Evolutionary conservation across 2,329 filamentous ascomycete species (phyloP).

Genomic region (Neonectria hederae): DNA sequence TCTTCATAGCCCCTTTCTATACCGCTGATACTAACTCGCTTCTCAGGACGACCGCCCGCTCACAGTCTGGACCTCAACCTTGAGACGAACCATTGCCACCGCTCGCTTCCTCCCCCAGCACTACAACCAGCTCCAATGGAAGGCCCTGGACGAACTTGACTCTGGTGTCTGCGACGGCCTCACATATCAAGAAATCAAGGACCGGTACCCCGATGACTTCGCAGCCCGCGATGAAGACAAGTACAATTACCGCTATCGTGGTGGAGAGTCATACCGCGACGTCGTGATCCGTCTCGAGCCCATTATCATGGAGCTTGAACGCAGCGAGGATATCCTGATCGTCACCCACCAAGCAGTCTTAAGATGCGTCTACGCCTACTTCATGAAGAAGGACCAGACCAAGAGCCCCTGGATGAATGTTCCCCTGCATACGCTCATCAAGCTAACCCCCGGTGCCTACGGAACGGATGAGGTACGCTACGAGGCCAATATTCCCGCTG

Average conservation of each 20-base stretch:
- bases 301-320: conserved; percentile 99
- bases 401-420: conserved; percentile 99
- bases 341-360: conserved; percentile 97
- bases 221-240: conserved; percentile 96
- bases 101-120: conserved; percentile 81
- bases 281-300: conserved; percentile 97
- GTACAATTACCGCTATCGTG: conserved; percentile 98
- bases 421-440: conserved; percentile 94
- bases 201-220: conserved; percentile 93
- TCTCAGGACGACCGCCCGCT: conserved; percentile 66
- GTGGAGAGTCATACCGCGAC: conserved; percentile 94
- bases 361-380: conserved; percentile 97
- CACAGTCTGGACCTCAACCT: conserved; percentile 70
- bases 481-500: conserved; percentile 91
- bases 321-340: conserved; percentile 95
- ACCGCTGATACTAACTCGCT: conserved; percentile 25
- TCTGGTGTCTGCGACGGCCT: conserved; percentile 96
- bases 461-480: conserved; percentile 89
- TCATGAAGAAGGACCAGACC: conserved; percentile 95
- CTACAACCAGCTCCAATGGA: conserved; percentile 98
- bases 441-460: conserved; percentile 93
- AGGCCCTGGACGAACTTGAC: conserved; percentile 96
- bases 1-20: background rate
- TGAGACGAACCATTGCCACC: conserved; percentile 89
- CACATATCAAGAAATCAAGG: conserved; percentile 94